A percentile compares a stretch with the other conserved stretches of the same genome.
phyloP scores from a whole-genome alignment of 441 rosid species.

The Eruca vesicaria region DNA sequence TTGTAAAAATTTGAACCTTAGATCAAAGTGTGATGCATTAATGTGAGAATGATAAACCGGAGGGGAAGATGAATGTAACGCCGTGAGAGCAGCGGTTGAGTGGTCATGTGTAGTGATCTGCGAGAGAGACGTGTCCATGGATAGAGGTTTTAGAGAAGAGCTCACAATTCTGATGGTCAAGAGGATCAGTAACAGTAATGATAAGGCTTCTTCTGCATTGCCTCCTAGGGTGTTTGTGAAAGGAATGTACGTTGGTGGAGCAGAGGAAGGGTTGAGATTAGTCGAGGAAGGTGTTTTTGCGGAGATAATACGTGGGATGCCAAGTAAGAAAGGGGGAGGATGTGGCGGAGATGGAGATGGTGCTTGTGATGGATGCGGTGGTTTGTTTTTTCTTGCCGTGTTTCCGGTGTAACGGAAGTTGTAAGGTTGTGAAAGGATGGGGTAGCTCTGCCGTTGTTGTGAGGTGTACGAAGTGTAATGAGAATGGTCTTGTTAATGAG shows the following conservation, averaged over 20 bases:
- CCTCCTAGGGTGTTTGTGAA: constrained; percentile 72
- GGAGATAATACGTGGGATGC: constrained; percentile 53
- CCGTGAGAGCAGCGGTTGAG: too few relatives aligned
- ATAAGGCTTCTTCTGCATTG: constrained; percentile 25
- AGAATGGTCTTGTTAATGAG: constrained; percentile 64
- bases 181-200: not conserved
- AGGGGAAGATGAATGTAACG: too few relatives aligned
- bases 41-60: too few relatives aligned
- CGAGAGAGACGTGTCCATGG: too few relatives aligned
- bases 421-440: constrained; percentile 56
- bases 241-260: constrained; percentile 76
- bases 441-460: constrained; percentile 40
- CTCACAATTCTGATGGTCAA: too few relatives aligned
- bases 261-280: constrained; percentile 60
- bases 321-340: constrained; percentile 36
- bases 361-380: constrained; percentile 77
- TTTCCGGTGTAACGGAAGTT: constrained; percentile 73
- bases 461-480: constrained; percentile 71
- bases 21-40: too few relatives aligned
- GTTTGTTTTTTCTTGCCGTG: constrained; percentile 76
- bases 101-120: too few relatives aligned
- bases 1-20: too few relatives aligned
- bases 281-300: constrained; percentile 67
- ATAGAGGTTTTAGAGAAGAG: too few relatives aligned
- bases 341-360: constrained; percentile 16